Base-by-base conservation (phyloP, 805 yeast species). In the Starmerella kuoi region DNA sequence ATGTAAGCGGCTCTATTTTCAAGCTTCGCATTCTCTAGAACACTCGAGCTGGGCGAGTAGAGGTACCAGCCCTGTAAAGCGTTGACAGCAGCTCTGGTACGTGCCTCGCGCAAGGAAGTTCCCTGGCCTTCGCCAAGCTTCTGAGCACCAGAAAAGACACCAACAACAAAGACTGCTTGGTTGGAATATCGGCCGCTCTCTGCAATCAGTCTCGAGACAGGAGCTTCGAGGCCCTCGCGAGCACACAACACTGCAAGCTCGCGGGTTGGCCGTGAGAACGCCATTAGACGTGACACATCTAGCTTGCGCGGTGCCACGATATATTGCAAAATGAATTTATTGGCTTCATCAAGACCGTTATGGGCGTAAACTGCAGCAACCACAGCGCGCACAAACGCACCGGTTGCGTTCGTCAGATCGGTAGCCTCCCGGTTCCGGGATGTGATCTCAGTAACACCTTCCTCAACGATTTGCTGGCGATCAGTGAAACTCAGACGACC, bases 121-220 rank as follows among this genome's bases (percentile, higher is more conserved):
- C 97, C 99, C 57, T 81, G 85, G 32, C 95, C 95, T 62, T 91
- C 96, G 39, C 96, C 95, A 42, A 91, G 68, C 62, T 84, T 77
- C 49, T 76, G 75, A 12, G 69, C 68, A 27, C 95, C 97, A 44
- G 81, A 70, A 61, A 86, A 91, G 1, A 84, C 91, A 38, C 95
- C 97, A 26, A 88, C 94, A 12, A 88, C 80, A 53, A 74, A 91
- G 30, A 86, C 79, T 20, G 98, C 94, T 36, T 81, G 76, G 45
- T 74, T 71, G 2, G 95, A 76, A 55, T 70, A 67, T 62, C 98
- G 74, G 61, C 99, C 99, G 23, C 95, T 81, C 63, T 91, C 99
- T 26, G 94, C 87, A 42, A 91, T 66, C 45, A 91, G 70, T 58
- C 93, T 76, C 36, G 86, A 77, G 4, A 80, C 72, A 23, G 96